Percentiles rank a stretch among this genome's conserved stretches.
Evolutionary conservation across 495 filamentous ascomycete species (phyloP).

Genomic region (Penicillium cataractarum): DNA sequence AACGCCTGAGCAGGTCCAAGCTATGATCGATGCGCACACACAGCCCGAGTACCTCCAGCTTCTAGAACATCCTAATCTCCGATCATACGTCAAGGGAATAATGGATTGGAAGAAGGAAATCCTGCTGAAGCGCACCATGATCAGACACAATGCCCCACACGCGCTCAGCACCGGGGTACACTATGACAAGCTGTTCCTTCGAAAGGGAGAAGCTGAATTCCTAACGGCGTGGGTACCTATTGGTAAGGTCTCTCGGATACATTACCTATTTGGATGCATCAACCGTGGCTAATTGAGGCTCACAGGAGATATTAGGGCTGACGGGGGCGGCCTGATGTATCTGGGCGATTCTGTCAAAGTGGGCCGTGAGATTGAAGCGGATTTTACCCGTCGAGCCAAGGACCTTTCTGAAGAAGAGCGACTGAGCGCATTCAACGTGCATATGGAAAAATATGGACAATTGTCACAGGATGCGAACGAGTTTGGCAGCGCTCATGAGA

Average conservation of each 20-base stretch:
- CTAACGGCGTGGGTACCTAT: constrained; percentile 9
- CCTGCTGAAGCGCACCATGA: background rate
- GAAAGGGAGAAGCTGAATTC: constrained; percentile 6
- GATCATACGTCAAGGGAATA: background rate
- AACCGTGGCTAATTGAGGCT: background rate
- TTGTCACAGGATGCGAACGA: background rate
- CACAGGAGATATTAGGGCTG: constrained; percentile 2
- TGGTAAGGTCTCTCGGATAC: background rate
- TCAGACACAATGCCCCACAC: background rate
- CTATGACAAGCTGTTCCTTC: constrained; percentile 11
- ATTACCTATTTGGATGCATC: background rate
- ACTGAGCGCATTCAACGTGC: constrained; percentile 3
- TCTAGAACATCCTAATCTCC: background rate
- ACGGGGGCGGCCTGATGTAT: constrained; percentile 13
- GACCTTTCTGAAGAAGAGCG: constrained; percentile 5
- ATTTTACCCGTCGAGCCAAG: constrained; percentile 6
- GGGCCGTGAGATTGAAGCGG: constrained; percentile 1
- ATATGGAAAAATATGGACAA: constrained; percentile 3
- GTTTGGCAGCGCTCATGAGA: background rate
- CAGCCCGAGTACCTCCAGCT: background rate
- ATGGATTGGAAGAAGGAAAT: background rate
- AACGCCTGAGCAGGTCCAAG: background rate
- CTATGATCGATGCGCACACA: constrained; percentile 7
- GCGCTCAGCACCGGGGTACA: constrained; percentile 2
- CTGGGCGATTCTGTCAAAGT: background rate